phyloP scores from a whole-genome alignment of 2,329 filamentous ascomycete species.

The Exophiala aquamarina region DNA sequence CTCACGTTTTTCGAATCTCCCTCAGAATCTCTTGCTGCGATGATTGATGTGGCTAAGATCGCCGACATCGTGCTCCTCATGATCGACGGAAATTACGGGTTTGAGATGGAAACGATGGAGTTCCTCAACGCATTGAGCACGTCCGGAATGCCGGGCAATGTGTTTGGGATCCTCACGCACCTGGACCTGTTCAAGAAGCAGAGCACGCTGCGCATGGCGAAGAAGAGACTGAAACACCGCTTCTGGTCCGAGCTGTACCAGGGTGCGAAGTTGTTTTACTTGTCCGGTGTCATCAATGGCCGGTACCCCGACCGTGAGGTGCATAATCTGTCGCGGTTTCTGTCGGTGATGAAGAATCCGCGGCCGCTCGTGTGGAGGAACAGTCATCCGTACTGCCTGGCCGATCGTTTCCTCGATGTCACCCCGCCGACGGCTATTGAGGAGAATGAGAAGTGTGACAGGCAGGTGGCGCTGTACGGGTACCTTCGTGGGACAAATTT shows the following conservation, averaged over 20 bases:
- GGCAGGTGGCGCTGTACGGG: slow-evolving; percentile 86
- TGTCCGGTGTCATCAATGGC: slow-evolving; percentile 94
- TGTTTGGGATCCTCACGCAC: slow-evolving; percentile 95
- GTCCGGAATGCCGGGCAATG: slow-evolving; percentile 97
- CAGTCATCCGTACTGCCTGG: slow-evolving; percentile 87
- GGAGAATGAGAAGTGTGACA: slow-evolving; percentile 82
- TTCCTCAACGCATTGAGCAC: slow-evolving; percentile 92
- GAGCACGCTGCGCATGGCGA: slow-evolving; percentile 85
- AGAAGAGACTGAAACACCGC: slow-evolving; percentile 92
- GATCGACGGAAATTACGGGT: slow-evolving; percentile 98
- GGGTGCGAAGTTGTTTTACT: slow-evolving; percentile 93
- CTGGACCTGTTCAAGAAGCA: slow-evolving; percentile 94
- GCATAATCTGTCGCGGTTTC: slow-evolving; percentile 89
- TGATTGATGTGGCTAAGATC: slow-evolving; percentile 96
- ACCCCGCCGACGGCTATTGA: slow-evolving; percentile 92
- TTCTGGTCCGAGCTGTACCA: slow-evolving; percentile 98
- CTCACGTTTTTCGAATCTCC: slow-evolving; percentile 96
- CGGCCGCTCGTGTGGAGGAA: slow-evolving; percentile 96
- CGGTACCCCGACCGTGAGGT: slow-evolving; percentile 95
- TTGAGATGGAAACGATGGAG: slow-evolving; percentile 99
- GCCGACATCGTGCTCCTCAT: slow-evolving; percentile 96
- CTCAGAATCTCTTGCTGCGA: slow-evolving; percentile 86
- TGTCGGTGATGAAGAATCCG: slow-evolving; percentile 99
- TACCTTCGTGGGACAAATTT: slow-evolving; percentile 96
- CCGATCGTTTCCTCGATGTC: slow-evolving; percentile 92